Base-by-base conservation (phyloP, 2,329 filamentous ascomycete species). In the Cytospora piceae region DNA sequence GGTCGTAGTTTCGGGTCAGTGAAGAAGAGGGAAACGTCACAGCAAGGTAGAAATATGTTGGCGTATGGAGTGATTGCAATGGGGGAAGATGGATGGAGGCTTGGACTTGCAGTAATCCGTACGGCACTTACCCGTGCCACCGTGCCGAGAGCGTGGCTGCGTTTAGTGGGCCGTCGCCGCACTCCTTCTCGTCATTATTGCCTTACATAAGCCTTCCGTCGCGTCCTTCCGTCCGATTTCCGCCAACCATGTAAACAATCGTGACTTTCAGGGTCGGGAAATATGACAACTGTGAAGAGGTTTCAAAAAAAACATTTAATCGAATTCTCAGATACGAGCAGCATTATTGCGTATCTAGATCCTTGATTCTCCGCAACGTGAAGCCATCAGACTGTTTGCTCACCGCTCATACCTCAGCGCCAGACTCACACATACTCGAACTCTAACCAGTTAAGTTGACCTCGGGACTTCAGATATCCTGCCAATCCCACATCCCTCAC, bases 201-300 rank as follows among this genome's bases (percentile, higher is more conserved):
- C n/a, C 39, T 63, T 63, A 63, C 46, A 39, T 57, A 63, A 63
- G 7, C n/a, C 46, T 49, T 49, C 12, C n/a, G 9, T 49, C 42
- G 42, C 42, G 9, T 49, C 42, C 42, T 49, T 42, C 42, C n/a
- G 20, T 22, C 42, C 42, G 7, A 12, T 49, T 9, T 24, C 46
- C 24, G n/a, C 46, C 11, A 9, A 7, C 22, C n/a, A 24, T 22
- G 22, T 49, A 49, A 49, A 24, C 22, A 49, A 49, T 22, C 46
- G 11, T 14, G 46, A 22, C 8, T 24, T 7, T 14, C 46, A 14
- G 22, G 4, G 3, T 49, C 8, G 11, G 39, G 4, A 42, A 42
- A 42, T 42, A n/a, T 14, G 39, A 12, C 46, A n/a, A 24, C 11
- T 22, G n/a, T 11, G 9, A 46, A 4, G 17, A 22, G 42, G 2